Base-by-base conservation (phyloP, 2,329 filamentous ascomycete species). In the Fusarium sarcochroum region DNA sequence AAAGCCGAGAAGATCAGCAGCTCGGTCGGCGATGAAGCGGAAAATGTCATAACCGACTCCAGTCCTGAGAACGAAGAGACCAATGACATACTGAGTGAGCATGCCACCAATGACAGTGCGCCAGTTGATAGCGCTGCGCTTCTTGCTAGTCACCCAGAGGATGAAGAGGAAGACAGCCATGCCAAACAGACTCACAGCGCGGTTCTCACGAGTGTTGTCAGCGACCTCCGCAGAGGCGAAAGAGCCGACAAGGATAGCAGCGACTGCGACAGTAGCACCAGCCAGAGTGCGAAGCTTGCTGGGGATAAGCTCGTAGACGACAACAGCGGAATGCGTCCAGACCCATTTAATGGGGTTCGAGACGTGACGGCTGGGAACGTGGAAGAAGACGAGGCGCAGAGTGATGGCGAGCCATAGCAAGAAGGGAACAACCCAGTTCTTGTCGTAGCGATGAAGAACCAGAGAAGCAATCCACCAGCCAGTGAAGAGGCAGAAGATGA, bases 31-130 rank as follows among this genome's bases (percentile, higher is more conserved):
- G 73, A 97, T 88, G 82, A 97, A 97, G 78, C 89, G 89, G 87
- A 98, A 98, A 76, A 97, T 97, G 80, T 97, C 92, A 81, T 89
- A 97, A 60, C 94, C 94, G 38, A 89, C 92, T 38, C 85, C 80
- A 5, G 93, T 96, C 47, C 93, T 89, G 71, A 97, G 84, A 47
- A 97, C 94, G 74, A 98, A 97, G 14, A 97, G 85, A 6, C 93
- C 94, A 68, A 97, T 87, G 76, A 98, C 85, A 80, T 94, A 98
- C 79, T 98, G 94, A 13, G 90, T 85, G 41, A 97, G 84, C 91
- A 97, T 96, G 63, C 94, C 94, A 37, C 92, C 92, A 63, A 97
- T 93, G 71, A 98, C 91, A 2, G 92, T 92, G 75, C 92, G 90
- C 91, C 90, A 94, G 69, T 89, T 86, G 70, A 91, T 83, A 35